These are phyloP conservation scores for Penicillium sumatraense DNA, from an alignment of 2,329 filamentous ascomycete genomes.

Conservation along the genomic window DNA sequence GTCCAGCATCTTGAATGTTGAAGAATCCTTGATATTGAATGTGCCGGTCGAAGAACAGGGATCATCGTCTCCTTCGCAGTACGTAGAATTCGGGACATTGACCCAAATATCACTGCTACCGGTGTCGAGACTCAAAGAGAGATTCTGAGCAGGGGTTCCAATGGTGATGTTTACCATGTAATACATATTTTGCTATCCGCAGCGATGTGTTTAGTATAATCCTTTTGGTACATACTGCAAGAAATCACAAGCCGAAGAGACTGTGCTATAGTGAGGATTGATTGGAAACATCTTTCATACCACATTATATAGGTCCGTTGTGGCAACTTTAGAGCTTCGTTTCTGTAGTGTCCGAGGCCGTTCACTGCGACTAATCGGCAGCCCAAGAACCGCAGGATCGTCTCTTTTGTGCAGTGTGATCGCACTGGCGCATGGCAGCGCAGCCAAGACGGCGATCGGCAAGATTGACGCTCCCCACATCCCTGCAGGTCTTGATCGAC, in stretches of 20 bases:
- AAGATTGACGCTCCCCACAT: constrained; percentile 9
- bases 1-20: constrained; percentile 72
- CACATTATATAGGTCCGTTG: not conserved
- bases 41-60: constrained; percentile 67
- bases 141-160: constrained; percentile 57
- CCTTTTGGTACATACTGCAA: too few species aligned
- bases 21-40: constrained; percentile 72
- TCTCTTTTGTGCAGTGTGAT: constrained; percentile 16
- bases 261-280: too few species aligned
- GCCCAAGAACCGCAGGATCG: constrained; percentile 11
- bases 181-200: not conserved
- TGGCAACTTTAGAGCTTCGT: not conserved
- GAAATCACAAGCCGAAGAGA: too few species aligned
- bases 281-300: not conserved
- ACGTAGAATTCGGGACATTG: constrained; percentile 65
- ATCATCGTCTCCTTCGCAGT: constrained; percentile 57
- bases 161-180: constrained; percentile 50
- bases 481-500: not conserved
- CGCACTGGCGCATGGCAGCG: constrained; percentile 11
- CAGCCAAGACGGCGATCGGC: constrained; percentile 9
- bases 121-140: constrained; percentile 62
- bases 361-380: constrained; percentile 11
- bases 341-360: constrained; percentile 5
- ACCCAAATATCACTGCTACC: constrained; percentile 65
- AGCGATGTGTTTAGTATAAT: too few species aligned